Percentiles rank a stretch among this genome's conserved stretches.
phyloP scores from a whole-genome alignment of 108 stramenopile species.

The Nitzschia sp. region DNA sequence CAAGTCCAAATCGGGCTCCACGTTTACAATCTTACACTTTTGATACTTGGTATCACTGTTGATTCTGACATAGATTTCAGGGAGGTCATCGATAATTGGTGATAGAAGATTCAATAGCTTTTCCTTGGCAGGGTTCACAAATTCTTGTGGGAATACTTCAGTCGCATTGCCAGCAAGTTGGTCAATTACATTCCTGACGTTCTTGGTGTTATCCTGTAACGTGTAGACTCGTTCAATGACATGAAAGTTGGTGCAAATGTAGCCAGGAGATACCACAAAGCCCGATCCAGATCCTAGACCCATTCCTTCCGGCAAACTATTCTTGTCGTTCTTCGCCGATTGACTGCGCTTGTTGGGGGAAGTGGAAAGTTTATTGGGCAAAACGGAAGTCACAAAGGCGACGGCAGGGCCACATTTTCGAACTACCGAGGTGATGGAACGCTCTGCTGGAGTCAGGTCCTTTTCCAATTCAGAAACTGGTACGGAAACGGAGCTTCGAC shows the following conservation, averaged over 20 bases:
- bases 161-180: slow-evolving; percentile 35
- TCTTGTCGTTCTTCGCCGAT: background rate
- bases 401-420: slow-evolving; percentile 62
- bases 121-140: slow-evolving; percentile 10
- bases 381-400: slow-evolving; percentile 70
- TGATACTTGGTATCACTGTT: slow-evolving; percentile 40
- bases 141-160: slow-evolving; percentile 7
- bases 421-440: slow-evolving; percentile 61
- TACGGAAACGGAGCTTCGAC: slow-evolving; percentile 19
- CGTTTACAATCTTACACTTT: slow-evolving; percentile 69
- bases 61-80: slow-evolving; percentile 48
- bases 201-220: slow-evolving; percentile 25
- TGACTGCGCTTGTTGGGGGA: background rate
- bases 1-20: slow-evolving; percentile 87
- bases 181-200: slow-evolving; percentile 4
- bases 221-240: slow-evolving; percentile 76
- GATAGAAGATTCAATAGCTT: background rate
- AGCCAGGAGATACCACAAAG: slow-evolving; percentile 78
- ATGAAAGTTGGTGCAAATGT: slow-evolving; percentile 91
- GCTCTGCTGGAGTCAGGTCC: slow-evolving; percentile 57
- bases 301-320: slow-evolving; percentile 22
- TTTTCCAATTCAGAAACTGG: slow-evolving; percentile 47
- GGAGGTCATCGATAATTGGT: slow-evolving; percentile 5
- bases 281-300: slow-evolving; percentile 72
- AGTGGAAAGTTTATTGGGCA: slow-evolving; percentile 23